phyloP scores from a whole-genome alignment of 2,329 filamentous ascomycete species.

The Colletotrichum liaoningense region DNA sequence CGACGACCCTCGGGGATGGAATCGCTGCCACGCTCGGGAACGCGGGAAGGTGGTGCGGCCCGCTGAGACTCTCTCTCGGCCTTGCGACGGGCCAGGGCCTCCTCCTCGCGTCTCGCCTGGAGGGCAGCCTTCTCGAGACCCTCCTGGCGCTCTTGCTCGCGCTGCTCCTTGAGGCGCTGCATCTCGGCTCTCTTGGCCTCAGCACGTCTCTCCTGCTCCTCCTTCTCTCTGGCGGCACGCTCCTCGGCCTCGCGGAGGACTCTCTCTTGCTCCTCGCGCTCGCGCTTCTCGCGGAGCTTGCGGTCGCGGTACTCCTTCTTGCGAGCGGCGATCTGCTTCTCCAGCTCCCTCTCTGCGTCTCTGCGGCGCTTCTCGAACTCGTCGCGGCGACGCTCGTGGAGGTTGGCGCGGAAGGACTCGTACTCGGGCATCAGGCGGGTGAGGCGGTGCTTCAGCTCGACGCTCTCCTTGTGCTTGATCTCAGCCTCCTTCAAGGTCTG shows the following conservation, averaged over 20 bases:
- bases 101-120: slow-evolving; percentile 88
- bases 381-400: slow-evolving; percentile 89
- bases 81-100: slow-evolving; percentile 81
- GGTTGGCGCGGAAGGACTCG: slow-evolving; percentile 82
- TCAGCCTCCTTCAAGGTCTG: slow-evolving; percentile 85
- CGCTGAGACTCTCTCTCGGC: slow-evolving; percentile 69
- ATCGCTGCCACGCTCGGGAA: slow-evolving; percentile 52
- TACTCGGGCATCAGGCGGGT: slow-evolving; percentile 86
- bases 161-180: slow-evolving; percentile 73
- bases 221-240: slow-evolving; percentile 81
- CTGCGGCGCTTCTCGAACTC: slow-evolving; percentile 96
- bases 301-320: slow-evolving; percentile 90
- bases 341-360: slow-evolving; percentile 90
- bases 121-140: slow-evolving; percentile 70
- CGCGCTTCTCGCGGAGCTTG: slow-evolving; percentile 83
- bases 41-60: slow-evolving; percentile 52
- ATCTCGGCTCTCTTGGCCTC: slow-evolving; percentile 82
- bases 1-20: slow-evolving; percentile 38
- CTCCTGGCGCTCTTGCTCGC: slow-evolving; percentile 77
- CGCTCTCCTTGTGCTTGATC: slow-evolving; percentile 89
- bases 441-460: slow-evolving; percentile 94
- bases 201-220: slow-evolving; percentile 83
- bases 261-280: slow-evolving; percentile 86
- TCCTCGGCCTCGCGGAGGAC: slow-evolving; percentile 87
- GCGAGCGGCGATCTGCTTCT: slow-evolving; percentile 89